Conservation (phyloP, 2,329 filamentous ascomycete genomes). For the Ophiostoma sp. region DNA sequence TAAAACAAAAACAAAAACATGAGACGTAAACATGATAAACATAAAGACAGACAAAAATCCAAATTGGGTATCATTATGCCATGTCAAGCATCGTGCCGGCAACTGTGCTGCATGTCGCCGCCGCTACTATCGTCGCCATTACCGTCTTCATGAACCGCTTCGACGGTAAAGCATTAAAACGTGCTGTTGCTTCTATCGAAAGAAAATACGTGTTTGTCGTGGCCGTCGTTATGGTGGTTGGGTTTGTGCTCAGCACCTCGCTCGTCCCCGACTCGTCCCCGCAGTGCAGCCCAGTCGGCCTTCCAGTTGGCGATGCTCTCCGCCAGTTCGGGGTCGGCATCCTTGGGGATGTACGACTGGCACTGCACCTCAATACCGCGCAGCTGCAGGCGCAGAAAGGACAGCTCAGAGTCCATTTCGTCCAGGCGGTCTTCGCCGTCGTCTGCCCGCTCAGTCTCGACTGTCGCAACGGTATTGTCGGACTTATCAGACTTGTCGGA, state of each 20-base stretch:
- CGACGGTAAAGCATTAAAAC: not conserved
- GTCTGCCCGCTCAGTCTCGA: not conserved
- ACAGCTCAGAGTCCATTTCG: constrained; percentile 55
- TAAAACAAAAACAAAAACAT: not conserved
- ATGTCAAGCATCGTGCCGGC: not conserved
- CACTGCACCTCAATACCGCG: constrained; percentile 59
- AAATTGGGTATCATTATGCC: constrained; percentile 16
- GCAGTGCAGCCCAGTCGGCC: constrained; percentile 50
- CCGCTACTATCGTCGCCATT: not conserved
- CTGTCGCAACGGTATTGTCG: not conserved
- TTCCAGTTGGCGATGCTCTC: constrained; percentile 59
- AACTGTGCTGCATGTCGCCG: not conserved
- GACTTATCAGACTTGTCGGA: not conserved
- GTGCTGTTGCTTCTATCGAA: constrained; percentile 16
- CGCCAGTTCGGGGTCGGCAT: constrained; percentile 50
- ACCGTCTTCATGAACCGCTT: not conserved
- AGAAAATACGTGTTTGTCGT: not conserved
- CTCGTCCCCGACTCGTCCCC: constrained; percentile 23
- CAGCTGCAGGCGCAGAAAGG: constrained; percentile 57
- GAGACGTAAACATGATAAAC: not conserved
- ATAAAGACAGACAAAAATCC: constrained; percentile 11
- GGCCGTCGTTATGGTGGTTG: not conserved
- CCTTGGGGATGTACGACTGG: constrained; percentile 42
- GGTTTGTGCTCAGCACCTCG: constrained; percentile 3
- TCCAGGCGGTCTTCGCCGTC: constrained; percentile 41